Percentiles rank a stretch among this genome's conserved stretches.
phyloP scores from a whole-genome alignment of 2,329 filamentous ascomycete species.

The Volutella citrinella region DNA sequence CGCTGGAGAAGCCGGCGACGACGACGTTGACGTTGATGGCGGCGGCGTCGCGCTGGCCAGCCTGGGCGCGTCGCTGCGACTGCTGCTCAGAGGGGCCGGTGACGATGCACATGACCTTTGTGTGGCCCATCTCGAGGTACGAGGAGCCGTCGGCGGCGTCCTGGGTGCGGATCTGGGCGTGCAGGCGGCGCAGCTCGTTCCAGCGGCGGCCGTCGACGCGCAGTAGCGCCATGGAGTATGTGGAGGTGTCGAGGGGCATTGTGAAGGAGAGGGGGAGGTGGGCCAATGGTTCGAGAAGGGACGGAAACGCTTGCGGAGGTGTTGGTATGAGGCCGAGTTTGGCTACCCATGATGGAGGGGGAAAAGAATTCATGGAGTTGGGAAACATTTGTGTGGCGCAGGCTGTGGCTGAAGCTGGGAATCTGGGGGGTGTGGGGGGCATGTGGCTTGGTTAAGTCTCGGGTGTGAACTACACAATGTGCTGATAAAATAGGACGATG shows the following conservation, averaged over 20 bases:
- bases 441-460: too few relatives aligned
- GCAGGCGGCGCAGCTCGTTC: conserved; percentile 91
- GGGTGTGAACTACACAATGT: too few relatives aligned
- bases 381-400: too few relatives aligned
- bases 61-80: conserved; percentile 38
- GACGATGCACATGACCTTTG: conserved; percentile 91
- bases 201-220: conserved; percentile 84
- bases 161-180: conserved; percentile 89
- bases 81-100: conserved; percentile 73
- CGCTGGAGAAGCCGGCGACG: conserved; percentile 82
- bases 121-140: conserved; percentile 96
- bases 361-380: too few relatives aligned
- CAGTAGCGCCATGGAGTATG: conserved; percentile 81
- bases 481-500: too few relatives aligned
- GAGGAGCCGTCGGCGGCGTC: conserved; percentile 88
- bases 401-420: too few relatives aligned
- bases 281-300: conserved; percentile 1
- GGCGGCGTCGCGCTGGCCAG: conserved; percentile 41
- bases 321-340: too few relatives aligned
- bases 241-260: conserved; percentile 95
- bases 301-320: too few relatives aligned
- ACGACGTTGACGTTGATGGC: conserved; percentile 78
- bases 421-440: too few relatives aligned
- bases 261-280: conserved; percentile 1
- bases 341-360: too few relatives aligned